Percentiles rank a stretch among this genome's conserved stretches.
phyloP scores from a whole-genome alignment of 306 rosid genomes.

The Macrotyloma uniflorum region DNA sequence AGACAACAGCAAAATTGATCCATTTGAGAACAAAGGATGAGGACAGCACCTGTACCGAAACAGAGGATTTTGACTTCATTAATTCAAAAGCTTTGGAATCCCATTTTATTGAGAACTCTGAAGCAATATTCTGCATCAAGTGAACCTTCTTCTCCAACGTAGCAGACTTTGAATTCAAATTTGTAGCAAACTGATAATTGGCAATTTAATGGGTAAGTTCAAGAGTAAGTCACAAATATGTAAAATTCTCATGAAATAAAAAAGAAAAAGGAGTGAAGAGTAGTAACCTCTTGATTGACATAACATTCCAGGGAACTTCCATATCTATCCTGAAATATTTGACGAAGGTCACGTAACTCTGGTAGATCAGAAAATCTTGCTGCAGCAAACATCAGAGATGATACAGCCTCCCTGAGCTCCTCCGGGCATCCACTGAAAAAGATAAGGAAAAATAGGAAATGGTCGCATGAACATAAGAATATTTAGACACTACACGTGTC shows the following conservation, averaged over 20 bases:
- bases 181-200: conserved; percentile 70
- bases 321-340: conserved; percentile 79
- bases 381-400: conserved; percentile 84
- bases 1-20: neutral
- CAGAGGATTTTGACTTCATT: conserved; percentile 72
- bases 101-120: conserved; percentile 84
- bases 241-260: conserved; percentile 10
- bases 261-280: neutral
- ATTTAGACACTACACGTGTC: conserved; percentile 5
- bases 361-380: conserved; percentile 97
- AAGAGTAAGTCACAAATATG: conserved; percentile 19
- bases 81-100: conserved; percentile 78
- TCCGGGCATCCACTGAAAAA: conserved; percentile 89
- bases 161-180: conserved; percentile 64
- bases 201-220: conserved; percentile 42
- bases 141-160: conserved; percentile 76
- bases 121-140: conserved; percentile 76
- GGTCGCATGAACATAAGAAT: neutral
- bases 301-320: conserved; percentile 60
- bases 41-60: conserved; percentile 56
- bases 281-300: conserved; percentile 69
- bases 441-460: conserved; percentile 17
- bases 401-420: conserved; percentile 79
- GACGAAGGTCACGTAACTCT: conserved; percentile 90
- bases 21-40: conserved; percentile 21